A percentile compares a stretch with the other conserved stretches of the same genome.
These are phyloP conservation scores for Trichoderma sp. DNA, from an alignment of 2,329 filamentous ascomycete species.

Conservation along the genomic window DNA sequence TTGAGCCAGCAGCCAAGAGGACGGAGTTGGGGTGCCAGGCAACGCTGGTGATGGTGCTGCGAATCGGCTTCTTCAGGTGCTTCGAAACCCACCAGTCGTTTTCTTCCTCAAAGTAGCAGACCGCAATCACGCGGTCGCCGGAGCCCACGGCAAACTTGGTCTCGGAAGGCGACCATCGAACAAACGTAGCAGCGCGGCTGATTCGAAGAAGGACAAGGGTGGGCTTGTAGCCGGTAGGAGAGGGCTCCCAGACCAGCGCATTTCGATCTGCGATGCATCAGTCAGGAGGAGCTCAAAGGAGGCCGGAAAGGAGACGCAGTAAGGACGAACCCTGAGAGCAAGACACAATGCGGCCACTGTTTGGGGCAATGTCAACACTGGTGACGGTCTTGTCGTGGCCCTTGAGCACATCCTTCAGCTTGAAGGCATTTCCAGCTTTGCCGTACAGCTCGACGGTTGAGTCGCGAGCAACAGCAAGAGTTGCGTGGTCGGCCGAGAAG, in stretches of 20 bases:
- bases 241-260: slow-evolving; percentile 95
- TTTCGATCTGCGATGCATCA: slow-evolving; percentile 71
- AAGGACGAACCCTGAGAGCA: slow-evolving; percentile 78
- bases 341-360: slow-evolving; percentile 89
- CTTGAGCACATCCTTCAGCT: slow-evolving; percentile 86
- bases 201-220: slow-evolving; percentile 96
- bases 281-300: background rate
- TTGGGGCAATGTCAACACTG: slow-evolving; percentile 89
- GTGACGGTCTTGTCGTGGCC: slow-evolving; percentile 98
- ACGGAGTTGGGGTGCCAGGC: slow-evolving; percentile 98
- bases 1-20: slow-evolving; percentile 89
- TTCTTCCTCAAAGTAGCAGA: slow-evolving; percentile 99
- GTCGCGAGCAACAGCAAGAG: slow-evolving; percentile 87
- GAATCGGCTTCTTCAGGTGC: slow-evolving; percentile 98
- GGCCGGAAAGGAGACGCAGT: slow-evolving; percentile 1
- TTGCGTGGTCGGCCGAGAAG: slow-evolving; percentile 88
- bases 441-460: slow-evolving; percentile 86
- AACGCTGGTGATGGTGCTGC: slow-evolving; percentile 91
- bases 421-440: slow-evolving; percentile 69
- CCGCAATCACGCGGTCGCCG: slow-evolving; percentile 88
- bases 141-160: slow-evolving; percentile 97
- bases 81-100: slow-evolving; percentile 99
- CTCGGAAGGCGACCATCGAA: slow-evolving; percentile 95
- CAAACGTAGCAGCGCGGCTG: slow-evolving; percentile 93
- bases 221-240: slow-evolving; percentile 89